Evolutionary conservation across 1,139 yeast genomes (phyloP).

Genomic region (Hyphopichia buzzinii): DNA sequence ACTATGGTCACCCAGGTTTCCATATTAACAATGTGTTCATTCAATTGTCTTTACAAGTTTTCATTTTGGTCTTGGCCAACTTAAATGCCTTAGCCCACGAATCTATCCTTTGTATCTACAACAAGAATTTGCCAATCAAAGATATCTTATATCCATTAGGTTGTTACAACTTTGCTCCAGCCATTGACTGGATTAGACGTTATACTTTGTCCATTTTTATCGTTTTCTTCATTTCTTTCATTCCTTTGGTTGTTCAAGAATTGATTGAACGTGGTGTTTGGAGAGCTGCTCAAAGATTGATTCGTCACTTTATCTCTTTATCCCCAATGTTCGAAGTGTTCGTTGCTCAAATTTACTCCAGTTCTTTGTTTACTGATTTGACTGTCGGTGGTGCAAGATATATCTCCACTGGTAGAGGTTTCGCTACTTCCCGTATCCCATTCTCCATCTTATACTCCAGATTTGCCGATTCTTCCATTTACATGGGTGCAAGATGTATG

Average conservation of each 20-base stretch:
- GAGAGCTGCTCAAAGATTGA: conserved; percentile 90
- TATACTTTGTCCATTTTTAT: conserved; percentile 96
- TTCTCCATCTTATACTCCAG: conserved; percentile 93
- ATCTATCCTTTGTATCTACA: conserved; percentile 79
- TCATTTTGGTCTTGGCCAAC: conserved; percentile 88
- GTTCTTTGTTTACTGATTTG: conserved; percentile 86
- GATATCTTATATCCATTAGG: conserved; percentile 86
- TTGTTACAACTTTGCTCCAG: conserved; percentile 90
- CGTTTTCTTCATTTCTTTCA: conserved; percentile 95
- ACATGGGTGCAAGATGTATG: conserved; percentile 91
- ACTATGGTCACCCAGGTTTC: conserved; percentile 99
- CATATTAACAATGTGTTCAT: conserved; percentile 95
- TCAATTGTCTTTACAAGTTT: conserved; percentile 89
- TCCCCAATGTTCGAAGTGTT: conserved; percentile 98
- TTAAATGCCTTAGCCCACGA: conserved; percentile 91
- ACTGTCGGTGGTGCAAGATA: conserved; percentile 99
- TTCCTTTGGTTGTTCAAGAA: conserved; percentile 96
- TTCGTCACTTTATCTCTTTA: conserved; percentile 82
- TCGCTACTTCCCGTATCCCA: conserved; percentile 98
- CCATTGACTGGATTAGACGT: conserved; percentile 96
- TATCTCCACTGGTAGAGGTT: conserved; percentile 99
- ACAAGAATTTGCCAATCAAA: conserved; percentile 80
- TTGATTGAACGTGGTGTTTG: conserved; percentile 96
- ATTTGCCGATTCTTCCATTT: conserved; percentile 95
- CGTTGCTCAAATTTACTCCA: conserved; percentile 95